Conservation (phyloP, 108 stramenopile species). For the Pseudonitzschia delicatissima region DNA sequence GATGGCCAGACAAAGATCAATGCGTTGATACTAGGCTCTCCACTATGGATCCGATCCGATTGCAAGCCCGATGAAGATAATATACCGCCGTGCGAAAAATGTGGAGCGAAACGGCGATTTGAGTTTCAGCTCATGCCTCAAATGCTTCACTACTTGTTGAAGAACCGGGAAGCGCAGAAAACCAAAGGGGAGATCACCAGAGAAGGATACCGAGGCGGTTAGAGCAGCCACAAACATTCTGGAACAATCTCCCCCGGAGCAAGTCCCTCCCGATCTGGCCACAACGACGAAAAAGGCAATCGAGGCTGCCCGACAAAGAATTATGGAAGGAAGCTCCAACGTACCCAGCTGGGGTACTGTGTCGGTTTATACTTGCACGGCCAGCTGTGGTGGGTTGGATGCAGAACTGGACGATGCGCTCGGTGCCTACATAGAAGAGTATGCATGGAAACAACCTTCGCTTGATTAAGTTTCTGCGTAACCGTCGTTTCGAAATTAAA, state of each 20-base stretch:
- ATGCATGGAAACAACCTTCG: conserved; percentile 81
- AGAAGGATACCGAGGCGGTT: conserved; percentile 45
- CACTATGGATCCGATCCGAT: conserved; percentile 67
- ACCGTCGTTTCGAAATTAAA: no score
- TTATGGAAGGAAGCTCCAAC: conserved; percentile 26
- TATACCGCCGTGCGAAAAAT: conserved; percentile 59
- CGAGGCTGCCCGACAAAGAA: conserved; percentile 29
- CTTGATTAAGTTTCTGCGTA: conserved; percentile 43
- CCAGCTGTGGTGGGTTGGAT: conserved; percentile 61
- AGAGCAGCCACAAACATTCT: conserved; percentile 44
- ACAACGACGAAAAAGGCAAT: conserved; percentile 64
- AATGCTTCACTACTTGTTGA: conserved; percentile 72
- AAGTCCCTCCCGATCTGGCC: conserved; percentile 62
- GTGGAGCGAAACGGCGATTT: conserved; percentile 66
- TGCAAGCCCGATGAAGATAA: conserved; percentile 36
- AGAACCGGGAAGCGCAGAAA: conserved; percentile 21
- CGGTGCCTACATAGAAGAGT: conserved; percentile 79
- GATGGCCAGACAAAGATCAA: conserved; percentile 44
- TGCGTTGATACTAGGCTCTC: conserved; percentile 22
- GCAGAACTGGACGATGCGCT: conserved; percentile 17
- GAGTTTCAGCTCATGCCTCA: conserved; percentile 90
- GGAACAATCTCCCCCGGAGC: conserved; percentile 39
- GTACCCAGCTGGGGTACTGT: conserved; percentile 75
- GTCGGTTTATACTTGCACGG: conserved; percentile 77
- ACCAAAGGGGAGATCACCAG: conserved; percentile 14